phyloP scores from a whole-genome alignment of 2,329 filamentous ascomycete species.

The Ascochyta viciae-villosae region DNA sequence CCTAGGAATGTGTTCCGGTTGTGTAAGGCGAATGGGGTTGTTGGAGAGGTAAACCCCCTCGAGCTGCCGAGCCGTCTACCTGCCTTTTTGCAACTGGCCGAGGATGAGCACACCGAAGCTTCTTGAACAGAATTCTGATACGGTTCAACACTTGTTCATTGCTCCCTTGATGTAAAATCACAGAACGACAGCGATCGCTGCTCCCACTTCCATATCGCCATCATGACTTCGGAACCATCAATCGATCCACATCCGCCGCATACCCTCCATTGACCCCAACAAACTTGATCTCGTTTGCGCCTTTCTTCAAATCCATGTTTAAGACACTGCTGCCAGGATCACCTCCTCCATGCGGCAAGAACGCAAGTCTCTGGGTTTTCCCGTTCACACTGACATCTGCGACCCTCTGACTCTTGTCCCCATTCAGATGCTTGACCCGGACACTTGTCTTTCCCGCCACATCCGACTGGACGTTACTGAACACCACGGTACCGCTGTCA shows the following conservation, averaged over 20 bases:
- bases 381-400: slow-evolving; percentile 66
- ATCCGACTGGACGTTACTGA: slow-evolving; percentile 56
- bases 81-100: neutral
- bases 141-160: neutral
- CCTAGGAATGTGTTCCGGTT: neutral
- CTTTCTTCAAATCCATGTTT: slow-evolving; percentile 57
- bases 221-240: slow-evolving; percentile 60
- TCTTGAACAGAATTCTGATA: neutral
- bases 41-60: neutral
- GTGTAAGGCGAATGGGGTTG: neutral
- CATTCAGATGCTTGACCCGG: slow-evolving; percentile 63
- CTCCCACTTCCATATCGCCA: neutral
- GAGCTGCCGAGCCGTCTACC: neutral
- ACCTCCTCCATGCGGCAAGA: slow-evolving; percentile 58
- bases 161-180: neutral
- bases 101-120: neutral
- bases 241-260: slow-evolving; percentile 62
- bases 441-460: slow-evolving; percentile 59
- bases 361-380: slow-evolving; percentile 59
- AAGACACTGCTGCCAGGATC: slow-evolving; percentile 58
- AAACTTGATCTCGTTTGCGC: slow-evolving; percentile 57
- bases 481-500: slow-evolving; percentile 60
- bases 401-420: slow-evolving; percentile 60
- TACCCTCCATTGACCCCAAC: slow-evolving; percentile 55
- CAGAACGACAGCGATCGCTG: neutral